Conservation (phyloP, 371 early-diverging fungal species). For the Syncephalastrum sp. region DNA sequence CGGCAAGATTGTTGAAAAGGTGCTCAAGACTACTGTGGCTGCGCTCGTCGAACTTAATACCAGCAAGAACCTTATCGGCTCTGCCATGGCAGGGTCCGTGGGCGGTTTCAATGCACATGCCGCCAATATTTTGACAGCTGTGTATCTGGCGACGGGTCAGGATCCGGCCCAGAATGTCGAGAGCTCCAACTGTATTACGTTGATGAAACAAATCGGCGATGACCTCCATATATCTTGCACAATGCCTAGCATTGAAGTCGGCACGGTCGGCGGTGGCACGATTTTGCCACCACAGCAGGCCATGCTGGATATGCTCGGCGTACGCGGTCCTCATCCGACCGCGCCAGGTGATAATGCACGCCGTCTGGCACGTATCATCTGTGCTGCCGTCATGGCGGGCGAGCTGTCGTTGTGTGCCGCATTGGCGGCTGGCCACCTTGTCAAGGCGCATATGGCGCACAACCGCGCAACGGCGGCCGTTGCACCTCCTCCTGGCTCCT, state of each 20-base stretch:
- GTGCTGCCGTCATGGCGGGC: constrained; percentile 94
- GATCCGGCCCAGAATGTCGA: constrained; percentile 98
- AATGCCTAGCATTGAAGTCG: constrained; percentile 96
- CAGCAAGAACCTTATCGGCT: constrained; percentile 89
- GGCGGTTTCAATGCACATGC: constrained; percentile 98
- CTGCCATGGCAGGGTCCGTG: constrained; percentile 93
- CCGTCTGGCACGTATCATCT: constrained; percentile 84
- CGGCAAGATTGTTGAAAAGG: constrained; percentile 72
- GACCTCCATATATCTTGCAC: constrained; percentile 86
- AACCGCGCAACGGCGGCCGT: constrained; percentile 56
- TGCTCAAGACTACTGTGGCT: constrained; percentile 84
- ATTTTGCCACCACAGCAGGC: constrained; percentile 83
- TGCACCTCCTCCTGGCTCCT: constrained; percentile 14
- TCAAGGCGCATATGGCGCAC: constrained; percentile 82
- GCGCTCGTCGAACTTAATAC: constrained; percentile 81
- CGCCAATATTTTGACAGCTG: constrained; percentile 91
- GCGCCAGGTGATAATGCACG: constrained; percentile 88
- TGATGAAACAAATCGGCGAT: constrained; percentile 87
- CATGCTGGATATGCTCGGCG: constrained; percentile 87
- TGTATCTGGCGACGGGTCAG: constrained; percentile 94
- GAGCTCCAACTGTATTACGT: constrained; percentile 88
- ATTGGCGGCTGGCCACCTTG: constrained; percentile 81
- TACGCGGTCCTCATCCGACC: constrained; percentile 78
- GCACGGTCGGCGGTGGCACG: constrained; percentile 96
- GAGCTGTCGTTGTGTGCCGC: constrained; percentile 90